Conservation (phyloP, 768 basidiomycete species). For the Lactarius indigo region DNA sequence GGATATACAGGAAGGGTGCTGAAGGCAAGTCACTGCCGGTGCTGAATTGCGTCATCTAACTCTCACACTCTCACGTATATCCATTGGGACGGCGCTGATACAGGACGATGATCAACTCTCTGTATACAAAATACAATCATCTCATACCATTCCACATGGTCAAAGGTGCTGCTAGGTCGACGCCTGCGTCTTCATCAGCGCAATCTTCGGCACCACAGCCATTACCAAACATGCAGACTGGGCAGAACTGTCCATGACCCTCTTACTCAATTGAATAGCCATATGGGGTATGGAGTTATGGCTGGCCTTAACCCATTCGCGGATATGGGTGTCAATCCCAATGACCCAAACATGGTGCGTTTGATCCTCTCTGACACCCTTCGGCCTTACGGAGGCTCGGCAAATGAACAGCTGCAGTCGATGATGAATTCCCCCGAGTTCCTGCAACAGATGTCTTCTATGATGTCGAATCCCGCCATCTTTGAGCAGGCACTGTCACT, state of each 20-base stretch:
- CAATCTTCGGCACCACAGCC: constrained; percentile 46
- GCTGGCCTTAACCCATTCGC: constrained; percentile 91
- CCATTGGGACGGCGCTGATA: constrained; percentile 4
- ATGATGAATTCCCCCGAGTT: constrained; percentile 88
- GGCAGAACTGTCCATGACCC: constrained; percentile 87
- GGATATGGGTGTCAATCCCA: constrained; percentile 84
- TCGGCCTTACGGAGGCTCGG: background rate
- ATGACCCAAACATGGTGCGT: constrained; percentile 91
- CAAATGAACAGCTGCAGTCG: constrained; percentile 57
- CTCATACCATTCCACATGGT: constrained; percentile 95
- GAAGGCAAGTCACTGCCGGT: constrained; percentile 46
- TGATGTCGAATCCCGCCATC: constrained; percentile 87
- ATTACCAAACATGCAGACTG: constrained; percentile 85
- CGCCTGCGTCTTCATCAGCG: constrained; percentile 33
- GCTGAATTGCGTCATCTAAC: background rate
- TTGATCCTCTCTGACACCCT: background rate
- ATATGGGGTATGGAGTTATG: constrained; percentile 73
- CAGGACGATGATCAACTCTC: constrained; percentile 82
- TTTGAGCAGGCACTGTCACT: constrained; percentile 81
- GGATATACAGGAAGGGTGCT: constrained; percentile 57
- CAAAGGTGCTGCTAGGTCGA: constrained; percentile 64
- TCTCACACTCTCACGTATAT: constrained; percentile 6
- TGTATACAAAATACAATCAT: constrained; percentile 85
- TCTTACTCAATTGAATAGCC: constrained; percentile 76
- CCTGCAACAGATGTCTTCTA: constrained; percentile 78